Base-by-base conservation (phyloP, 1,284 basidiomycete species). In the Moesziomyces globuligerus region DNA sequence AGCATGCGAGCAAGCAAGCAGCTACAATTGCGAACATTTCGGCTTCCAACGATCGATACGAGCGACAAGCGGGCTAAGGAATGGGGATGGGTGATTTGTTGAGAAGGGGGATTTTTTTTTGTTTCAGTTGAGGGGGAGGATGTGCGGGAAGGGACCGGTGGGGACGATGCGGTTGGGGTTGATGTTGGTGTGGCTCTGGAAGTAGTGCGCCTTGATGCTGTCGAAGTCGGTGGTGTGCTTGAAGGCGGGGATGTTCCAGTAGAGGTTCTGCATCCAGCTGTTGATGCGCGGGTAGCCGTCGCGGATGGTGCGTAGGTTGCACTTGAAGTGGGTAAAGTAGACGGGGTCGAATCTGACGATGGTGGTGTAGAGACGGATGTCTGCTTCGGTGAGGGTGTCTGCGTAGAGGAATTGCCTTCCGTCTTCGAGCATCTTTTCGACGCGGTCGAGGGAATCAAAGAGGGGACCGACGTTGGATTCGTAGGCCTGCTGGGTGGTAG, bases 251-350 rank as follows among this genome's bases (percentile, higher is more conserved):
- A 90, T 86, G 72, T 90, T 91, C 94, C 93, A 97, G 85, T 98
- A 98, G 36, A 97, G 85, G 77, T 90, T 89, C 83, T 90, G 90
- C 84, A 92, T 82, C 93, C 93, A 84, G 32, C 51, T 55, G 55
- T 81, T 69, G 49, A 81, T 65, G 20, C 58, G 42, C 10, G 80
- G 80, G 53, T 72, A 79, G 1, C 69, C 77, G 26, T 62, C 59
- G 10, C 80, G 65, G 43, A 81, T 81, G 42, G 67, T 72, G 28
- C 61, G 43, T 44, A 75, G 83, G 86, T 96, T 95, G 85, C 93
- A 95, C 83, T 97, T 97, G 87, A 98, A 97, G 83, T 93, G 91
- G 0, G 89, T 44, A 51, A 90, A 87, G 84, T 98, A 98, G 29
- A 92, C 94, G 0, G 91, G 90, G 78, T 95, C 93, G 48, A 68